Evolutionary conservation across 2,329 filamentous ascomycete species (phyloP), one percentile per base, ranked within the genome.

Genomic region (Sporothrix luriei): DNA sequence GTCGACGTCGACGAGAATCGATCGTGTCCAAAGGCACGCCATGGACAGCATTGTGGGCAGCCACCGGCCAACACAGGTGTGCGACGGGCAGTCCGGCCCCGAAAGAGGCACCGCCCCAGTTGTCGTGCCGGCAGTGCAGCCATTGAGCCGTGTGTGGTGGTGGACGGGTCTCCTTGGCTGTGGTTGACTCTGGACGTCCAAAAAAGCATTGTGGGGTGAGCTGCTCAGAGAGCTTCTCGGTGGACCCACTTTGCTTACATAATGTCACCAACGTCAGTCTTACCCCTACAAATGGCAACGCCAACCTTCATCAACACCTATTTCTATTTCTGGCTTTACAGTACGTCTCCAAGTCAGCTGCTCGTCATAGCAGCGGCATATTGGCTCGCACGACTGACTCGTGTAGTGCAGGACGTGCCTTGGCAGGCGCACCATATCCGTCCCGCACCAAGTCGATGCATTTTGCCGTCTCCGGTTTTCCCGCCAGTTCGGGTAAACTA

Each of bases 391-490:
- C 19, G 29, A 59, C 29, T 59, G 55, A 59, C 55, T 59, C 33
- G 55, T 40, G 55, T 13, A 40, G 38, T 19, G 21, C 40, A 59
- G 29, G 33, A 40, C 19, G 29, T n/a, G 21, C 55, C 55, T 59
- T 59, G 55, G 29, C 29, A 40, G 16, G 5, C 16, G 40, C 9
- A 11, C 57, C 11, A 21, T 19, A 19, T 10, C 57, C n/a, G 1
- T 55, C 3, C 24, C 19, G 38, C 21, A 21, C n/a, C 21, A 24
- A 52, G 21, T 43, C 33, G 33, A 13, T 46, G 57, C 57, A 65
- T 66, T 67, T 33, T 46, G 38, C 51, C 51, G 33, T 57, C 49
- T 55, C 66, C 54, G 24, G 4, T 67, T 48, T 33, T 68, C 66
- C 66, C 66, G 66, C 66, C 52, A 49, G 52, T 59, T 59, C 26